Evolutionary conservation across 768 basidiomycete genomes (phyloP).

Genomic region (Candolleomyces eurysporus): DNA sequence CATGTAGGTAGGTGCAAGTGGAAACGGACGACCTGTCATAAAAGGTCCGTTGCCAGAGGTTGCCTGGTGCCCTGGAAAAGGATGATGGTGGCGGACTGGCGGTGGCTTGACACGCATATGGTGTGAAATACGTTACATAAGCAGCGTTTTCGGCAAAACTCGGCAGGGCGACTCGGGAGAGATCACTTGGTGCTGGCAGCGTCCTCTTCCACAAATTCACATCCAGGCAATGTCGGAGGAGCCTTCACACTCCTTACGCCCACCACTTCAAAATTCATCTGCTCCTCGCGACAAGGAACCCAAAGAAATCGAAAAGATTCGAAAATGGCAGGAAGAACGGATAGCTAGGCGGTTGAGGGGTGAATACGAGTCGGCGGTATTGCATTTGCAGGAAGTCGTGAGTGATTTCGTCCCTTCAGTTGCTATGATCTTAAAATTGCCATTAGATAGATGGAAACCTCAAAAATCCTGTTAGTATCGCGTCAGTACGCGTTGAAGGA

Average conservation of each 20-base stretch:
- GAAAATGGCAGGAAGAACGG: conserved; percentile 76
- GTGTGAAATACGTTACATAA: too few relatives aligned
- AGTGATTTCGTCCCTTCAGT: conserved; percentile 15
- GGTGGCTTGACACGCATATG: too few relatives aligned
- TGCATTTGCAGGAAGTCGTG: conserved; percentile 64
- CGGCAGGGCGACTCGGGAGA: too few relatives aligned
- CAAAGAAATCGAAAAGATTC: conserved; percentile 50
- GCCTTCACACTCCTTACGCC: conserved; percentile 25
- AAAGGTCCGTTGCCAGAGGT: too few relatives aligned
- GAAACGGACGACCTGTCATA: too few relatives aligned
- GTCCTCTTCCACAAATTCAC: not conserved
- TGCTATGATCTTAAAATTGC: not conserved
- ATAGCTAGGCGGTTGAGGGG: conserved; percentile 63
- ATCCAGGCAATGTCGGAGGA: conserved; percentile 8
- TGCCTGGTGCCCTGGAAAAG: too few relatives aligned
- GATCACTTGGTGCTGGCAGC: too few relatives aligned
- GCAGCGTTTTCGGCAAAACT: too few relatives aligned
- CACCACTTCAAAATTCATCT: conserved; percentile 55
- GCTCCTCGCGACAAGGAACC: conserved; percentile 59
- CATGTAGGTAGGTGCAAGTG: too few relatives aligned
- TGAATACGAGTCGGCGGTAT: conserved; percentile 72
- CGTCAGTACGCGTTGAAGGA: conserved; percentile 80
- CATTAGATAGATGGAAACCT: conserved; percentile 66
- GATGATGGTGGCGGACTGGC: too few relatives aligned
- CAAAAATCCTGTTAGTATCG: conserved; percentile 62